Percentiles rank a stretch among this genome's conserved stretches.
Conservation (phyloP, 2,329 filamentous ascomycete species). For the Penicillium psychrosexuale region DNA sequence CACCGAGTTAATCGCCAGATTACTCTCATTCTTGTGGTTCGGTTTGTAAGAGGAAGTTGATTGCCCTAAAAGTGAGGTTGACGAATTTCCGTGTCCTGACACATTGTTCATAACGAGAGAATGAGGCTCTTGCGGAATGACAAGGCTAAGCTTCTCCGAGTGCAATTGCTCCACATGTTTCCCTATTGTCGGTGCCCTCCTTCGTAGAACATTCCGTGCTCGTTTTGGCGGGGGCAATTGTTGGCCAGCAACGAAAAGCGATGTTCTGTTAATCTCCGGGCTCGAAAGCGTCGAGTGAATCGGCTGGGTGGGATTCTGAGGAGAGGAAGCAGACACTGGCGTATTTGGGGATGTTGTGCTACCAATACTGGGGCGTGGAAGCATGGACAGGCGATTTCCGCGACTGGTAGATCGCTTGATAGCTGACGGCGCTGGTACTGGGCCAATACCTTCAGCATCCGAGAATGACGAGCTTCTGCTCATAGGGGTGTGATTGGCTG, state of each 20-base stretch:
- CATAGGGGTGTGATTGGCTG: conserved; percentile 19
- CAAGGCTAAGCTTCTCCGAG: conserved; percentile 31
- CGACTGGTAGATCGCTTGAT: conserved; percentile 21
- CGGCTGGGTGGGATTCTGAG: conserved; percentile 10
- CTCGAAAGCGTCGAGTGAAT: conserved; percentile 14
- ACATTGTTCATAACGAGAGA: conserved; percentile 17
- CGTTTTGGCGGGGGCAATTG: conserved; percentile 23
- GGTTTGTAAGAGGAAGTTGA: conserved; percentile 15
- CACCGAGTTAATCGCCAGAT: conserved; percentile 11
- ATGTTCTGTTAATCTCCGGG: conserved; percentile 14
- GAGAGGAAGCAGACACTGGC: conserved; percentile 12
- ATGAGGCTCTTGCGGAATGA: conserved; percentile 27
- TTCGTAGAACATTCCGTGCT: conserved; percentile 41
- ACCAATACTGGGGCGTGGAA: conserved; percentile 30
- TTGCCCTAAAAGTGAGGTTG: conserved; percentile 9
- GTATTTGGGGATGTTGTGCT: conserved; percentile 18
- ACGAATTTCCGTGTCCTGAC: conserved; percentile 8
- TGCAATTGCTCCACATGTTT: conserved; percentile 28
- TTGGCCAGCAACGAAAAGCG: conserved; percentile 13
- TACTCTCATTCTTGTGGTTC: conserved; percentile 14
- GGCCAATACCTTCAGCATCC: conserved; percentile 25
- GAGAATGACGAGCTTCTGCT: conserved; percentile 31
- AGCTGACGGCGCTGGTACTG: conserved; percentile 19
- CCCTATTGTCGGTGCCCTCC: conserved; percentile 43
- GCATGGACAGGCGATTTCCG: conserved; percentile 27